A percentile compares a stretch with the other conserved stretches of the same genome.
These are phyloP conservation scores for Microcera coccophila DNA, from an alignment of 2,329 filamentous ascomycete species.

Conservation along the genomic window DNA sequence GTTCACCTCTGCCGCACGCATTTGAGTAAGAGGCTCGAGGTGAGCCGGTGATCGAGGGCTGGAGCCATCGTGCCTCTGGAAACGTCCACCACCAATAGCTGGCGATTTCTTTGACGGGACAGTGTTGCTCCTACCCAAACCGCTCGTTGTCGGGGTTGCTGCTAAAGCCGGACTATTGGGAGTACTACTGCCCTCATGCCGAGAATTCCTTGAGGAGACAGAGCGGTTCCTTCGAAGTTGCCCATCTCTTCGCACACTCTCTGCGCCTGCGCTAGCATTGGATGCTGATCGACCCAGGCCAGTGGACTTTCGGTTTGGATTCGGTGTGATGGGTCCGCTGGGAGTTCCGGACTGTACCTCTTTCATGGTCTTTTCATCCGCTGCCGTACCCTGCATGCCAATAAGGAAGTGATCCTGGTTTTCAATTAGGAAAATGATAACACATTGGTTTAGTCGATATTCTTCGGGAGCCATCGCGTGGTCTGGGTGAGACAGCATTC, in stretches of 20 bases:
- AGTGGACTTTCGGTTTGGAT: slow-evolving; percentile 50
- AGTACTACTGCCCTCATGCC: slow-evolving; percentile 67
- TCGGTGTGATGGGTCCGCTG: slow-evolving; percentile 42
- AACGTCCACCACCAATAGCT: slow-evolving; percentile 62
- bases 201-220: slow-evolving; percentile 83
- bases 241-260: slow-evolving; percentile 78
- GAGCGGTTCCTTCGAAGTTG: slow-evolving; percentile 84
- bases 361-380: slow-evolving; percentile 72
- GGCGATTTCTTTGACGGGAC: slow-evolving; percentile 88
- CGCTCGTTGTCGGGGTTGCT: slow-evolving; percentile 53
- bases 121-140: slow-evolving; percentile 73
- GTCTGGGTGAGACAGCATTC: slow-evolving; percentile 86
- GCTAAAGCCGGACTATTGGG: slow-evolving; percentile 60
- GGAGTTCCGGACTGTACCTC: slow-evolving; percentile 67
- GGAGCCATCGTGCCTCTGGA: slow-evolving; percentile 43
- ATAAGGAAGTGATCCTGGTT: slow-evolving; percentile 98
- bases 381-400: slow-evolving; percentile 97
- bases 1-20: slow-evolving; percentile 24
- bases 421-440: slow-evolving; percentile 95
- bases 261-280: slow-evolving; percentile 81
- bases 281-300: slow-evolving; percentile 65
- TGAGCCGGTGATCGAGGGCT: slow-evolving; percentile 32
- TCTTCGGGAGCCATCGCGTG: slow-evolving; percentile 96
- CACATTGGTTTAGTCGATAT: slow-evolving; percentile 92
- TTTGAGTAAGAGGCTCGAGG: slow-evolving; percentile 37